Conservation (phyloP, 345 rosid species). For the Eucalyptus victrix region DNA sequence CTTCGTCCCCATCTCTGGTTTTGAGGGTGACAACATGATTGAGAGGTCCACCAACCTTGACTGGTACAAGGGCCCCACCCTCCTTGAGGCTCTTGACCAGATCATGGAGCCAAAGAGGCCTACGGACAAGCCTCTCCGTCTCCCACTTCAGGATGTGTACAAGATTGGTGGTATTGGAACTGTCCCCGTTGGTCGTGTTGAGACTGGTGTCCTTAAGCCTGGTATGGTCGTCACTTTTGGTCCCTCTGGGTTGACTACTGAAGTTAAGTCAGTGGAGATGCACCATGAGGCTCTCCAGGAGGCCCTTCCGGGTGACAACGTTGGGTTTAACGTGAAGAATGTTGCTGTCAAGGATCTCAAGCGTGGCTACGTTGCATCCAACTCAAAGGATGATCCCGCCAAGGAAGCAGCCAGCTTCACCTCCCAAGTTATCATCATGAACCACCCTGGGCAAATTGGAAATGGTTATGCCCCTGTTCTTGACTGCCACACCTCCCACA, state of each 20-base stretch:
- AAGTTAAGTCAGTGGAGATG: conserved; percentile 8
- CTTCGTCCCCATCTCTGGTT: conserved; percentile 7
- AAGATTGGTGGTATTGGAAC: conserved; percentile 11
- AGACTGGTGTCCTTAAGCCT: not conserved
- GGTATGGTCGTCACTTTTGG: conserved; percentile 7
- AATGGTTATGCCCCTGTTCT: conserved; percentile 15
- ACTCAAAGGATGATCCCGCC: conserved; percentile 30
- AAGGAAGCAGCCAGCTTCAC: conserved; percentile 25
- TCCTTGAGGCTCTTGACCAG: conserved; percentile 3
- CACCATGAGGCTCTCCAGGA: conserved; percentile 6
- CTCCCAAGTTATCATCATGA: conserved; percentile 27
- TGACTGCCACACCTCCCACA: conserved; percentile 16
- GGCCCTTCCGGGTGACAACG: conserved; percentile 15
- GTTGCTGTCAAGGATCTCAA: conserved; percentile 33
- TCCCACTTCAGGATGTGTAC: conserved; percentile 7
- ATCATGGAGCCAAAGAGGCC: conserved; percentile 4
- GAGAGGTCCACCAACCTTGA: conserved; percentile 10
- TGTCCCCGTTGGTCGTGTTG: conserved; percentile 6
- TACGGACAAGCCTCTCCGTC: conserved; percentile 6
- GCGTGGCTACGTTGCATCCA: conserved; percentile 25
- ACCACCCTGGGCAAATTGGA: conserved; percentile 29
- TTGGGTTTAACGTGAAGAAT: conserved; percentile 31
- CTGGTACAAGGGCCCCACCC: conserved; percentile 12
- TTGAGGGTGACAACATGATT: conserved; percentile 9
- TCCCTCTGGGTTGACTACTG: conserved; percentile 1